A percentile compares a stretch with the other conserved stretches of the same genome.
Evolutionary conservation across 2,329 filamentous ascomycete genomes (phyloP).

Genomic region (Zymoseptoria ardabiliae): DNA sequence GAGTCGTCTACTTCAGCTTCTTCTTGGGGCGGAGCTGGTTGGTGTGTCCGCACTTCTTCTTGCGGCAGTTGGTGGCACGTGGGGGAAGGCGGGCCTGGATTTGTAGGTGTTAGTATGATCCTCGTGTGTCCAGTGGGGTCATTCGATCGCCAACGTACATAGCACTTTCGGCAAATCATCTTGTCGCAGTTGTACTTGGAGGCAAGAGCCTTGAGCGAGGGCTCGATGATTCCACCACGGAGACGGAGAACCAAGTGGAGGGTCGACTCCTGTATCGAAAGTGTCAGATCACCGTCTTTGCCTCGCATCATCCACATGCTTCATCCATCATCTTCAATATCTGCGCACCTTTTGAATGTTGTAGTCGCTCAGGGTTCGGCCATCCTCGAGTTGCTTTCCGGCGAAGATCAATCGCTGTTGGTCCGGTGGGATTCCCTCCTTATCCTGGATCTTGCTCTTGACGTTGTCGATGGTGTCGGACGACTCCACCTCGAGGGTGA

Average conservation of each 20-base stretch:
- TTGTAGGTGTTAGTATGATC: slow-evolving; percentile 5
- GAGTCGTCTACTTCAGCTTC: slow-evolving; percentile 78
- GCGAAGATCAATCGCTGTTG: slow-evolving; percentile 99
- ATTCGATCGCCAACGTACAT: slow-evolving; percentile 55
- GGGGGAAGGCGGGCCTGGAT: slow-evolving; percentile 73
- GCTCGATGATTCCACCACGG: slow-evolving; percentile 98
- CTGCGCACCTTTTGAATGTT: slow-evolving; percentile 92
- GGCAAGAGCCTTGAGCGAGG: slow-evolving; percentile 94
- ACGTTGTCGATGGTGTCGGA: slow-evolving; percentile 99
- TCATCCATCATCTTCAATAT: not conserved
- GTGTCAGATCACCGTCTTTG: slow-evolving; percentile 9
- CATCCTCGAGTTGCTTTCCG: slow-evolving; percentile 98
- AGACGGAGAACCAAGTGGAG: slow-evolving; percentile 98
- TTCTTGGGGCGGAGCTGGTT: slow-evolving; percentile 99
- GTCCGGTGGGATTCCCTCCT: slow-evolving; percentile 97
- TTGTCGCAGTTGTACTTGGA: slow-evolving; percentile 99
- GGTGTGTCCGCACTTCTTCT: slow-evolving; percentile 99
- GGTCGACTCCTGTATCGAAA: slow-evolving; percentile 70
- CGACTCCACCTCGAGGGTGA: slow-evolving; percentile 99
- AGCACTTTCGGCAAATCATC: slow-evolving; percentile 99
- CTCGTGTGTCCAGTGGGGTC: not conserved
- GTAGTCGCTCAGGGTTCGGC: slow-evolving; percentile 93
- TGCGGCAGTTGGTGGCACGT: slow-evolving; percentile 99
- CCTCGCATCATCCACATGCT: not conserved
- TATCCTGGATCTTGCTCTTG: slow-evolving; percentile 99